Evolutionary conservation across 495 filamentous ascomycete genomes (phyloP).

Genomic region (Penicillium subrubescens): DNA sequence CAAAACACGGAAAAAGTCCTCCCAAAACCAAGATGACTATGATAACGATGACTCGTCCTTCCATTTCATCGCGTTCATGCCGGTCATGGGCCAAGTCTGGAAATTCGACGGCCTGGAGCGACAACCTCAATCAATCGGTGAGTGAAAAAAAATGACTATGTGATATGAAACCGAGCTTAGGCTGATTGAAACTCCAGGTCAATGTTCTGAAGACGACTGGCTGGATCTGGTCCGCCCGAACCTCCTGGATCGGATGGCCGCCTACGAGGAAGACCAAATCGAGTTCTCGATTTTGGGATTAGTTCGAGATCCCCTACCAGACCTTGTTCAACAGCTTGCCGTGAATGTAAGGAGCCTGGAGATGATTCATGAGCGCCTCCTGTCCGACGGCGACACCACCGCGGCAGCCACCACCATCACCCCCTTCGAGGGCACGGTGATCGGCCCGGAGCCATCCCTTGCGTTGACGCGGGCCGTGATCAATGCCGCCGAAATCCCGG

Average conservation of each 20-base stretch:
- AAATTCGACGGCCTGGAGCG: slow-evolving; percentile 85
- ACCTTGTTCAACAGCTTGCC: slow-evolving; percentile 44
- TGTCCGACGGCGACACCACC: not conserved
- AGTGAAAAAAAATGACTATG: slow-evolving; percentile 15
- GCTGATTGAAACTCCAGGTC: slow-evolving; percentile 23
- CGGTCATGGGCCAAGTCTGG: slow-evolving; percentile 74
- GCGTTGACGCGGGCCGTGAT: slow-evolving; percentile 37
- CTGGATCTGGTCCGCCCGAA: slow-evolving; percentile 48
- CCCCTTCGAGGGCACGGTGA: slow-evolving; percentile 25
- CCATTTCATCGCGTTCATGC: slow-evolving; percentile 91
- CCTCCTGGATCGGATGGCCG: slow-evolving; percentile 52
- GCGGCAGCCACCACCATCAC: not conserved
- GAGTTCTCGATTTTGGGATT: slow-evolving; percentile 60
- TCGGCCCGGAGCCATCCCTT: slow-evolving; percentile 37
- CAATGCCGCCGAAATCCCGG: slow-evolving; percentile 30
- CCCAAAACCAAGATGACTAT: slow-evolving; percentile 34
- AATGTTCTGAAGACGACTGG: slow-evolving; percentile 52
- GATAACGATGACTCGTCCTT: slow-evolving; percentile 58
- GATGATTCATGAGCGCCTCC: slow-evolving; percentile 37
- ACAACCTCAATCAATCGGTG: slow-evolving; percentile 72
- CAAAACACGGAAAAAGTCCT: slow-evolving; percentile 44
- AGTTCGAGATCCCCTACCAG: slow-evolving; percentile 52
- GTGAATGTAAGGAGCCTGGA: slow-evolving; percentile 48
- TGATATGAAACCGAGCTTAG: not conserved
- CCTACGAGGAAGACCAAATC: slow-evolving; percentile 56